Base-by-base conservation (phyloP, 2,329 filamentous ascomycete genomes). In the Exophiala viscosa region DNA sequence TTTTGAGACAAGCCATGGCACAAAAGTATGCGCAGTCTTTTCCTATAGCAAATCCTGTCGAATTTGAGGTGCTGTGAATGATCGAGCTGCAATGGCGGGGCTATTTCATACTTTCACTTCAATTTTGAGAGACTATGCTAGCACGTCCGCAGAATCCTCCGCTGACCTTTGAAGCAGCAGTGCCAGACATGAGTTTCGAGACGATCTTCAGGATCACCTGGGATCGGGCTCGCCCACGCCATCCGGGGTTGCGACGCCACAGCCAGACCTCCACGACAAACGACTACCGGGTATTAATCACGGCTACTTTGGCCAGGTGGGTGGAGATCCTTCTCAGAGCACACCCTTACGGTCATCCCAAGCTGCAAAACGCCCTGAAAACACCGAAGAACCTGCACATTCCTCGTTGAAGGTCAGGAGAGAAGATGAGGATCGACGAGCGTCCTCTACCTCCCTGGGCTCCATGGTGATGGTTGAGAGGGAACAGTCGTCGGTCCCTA, bases 291-390 rank as follows among this genome's bases (percentile, higher is more conserved):
- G 90, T 70, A 95, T 97, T 77, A 87, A 93, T 81, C 83, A 85
- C 72, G 95, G 87, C 79, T 96, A 93, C 80, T 96, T 97, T 82
- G 87, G 87, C 78, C 93, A 99, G 92, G 93, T 99, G 95, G 86
- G 93, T 96, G 82, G 82, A 80, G 83, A 82, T 78, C 83, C 85
- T 84, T 80, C 81, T 80, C 69, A 73, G 73, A 76, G 59, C 67
- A 61, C 69, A 61, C 66, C 68, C 56, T 69, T 67, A 62, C 63
- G 68, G 62, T 67, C 68, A 64, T 66, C 69, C 59, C 70, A 66
- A 64, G 64, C 65, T 64, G 66, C 64, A 58, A 63, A 64, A 54
- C 62, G 60, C 53, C 60, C 63, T 44, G 54, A 55, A 50, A 5
- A 38, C 36, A 54, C 23, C 39, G 45, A 53, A 36, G 45, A 54